A percentile compares a stretch with the other conserved stretches of the same genome.
Conservation (phyloP, 805 yeast genomes). For the Blastobotrys robertii region DNA sequence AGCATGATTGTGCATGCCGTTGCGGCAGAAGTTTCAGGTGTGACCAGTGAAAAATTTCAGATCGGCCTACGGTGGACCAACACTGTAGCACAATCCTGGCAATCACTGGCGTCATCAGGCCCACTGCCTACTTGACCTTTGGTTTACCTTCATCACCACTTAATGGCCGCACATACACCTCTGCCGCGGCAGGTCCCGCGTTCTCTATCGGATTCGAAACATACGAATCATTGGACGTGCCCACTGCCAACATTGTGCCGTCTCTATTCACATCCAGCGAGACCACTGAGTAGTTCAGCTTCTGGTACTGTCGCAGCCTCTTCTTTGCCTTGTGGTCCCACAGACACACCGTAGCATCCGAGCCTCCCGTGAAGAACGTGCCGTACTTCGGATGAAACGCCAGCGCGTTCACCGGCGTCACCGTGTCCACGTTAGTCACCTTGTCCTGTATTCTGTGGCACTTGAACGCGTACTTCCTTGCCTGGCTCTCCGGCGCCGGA, state of each 20-base stretch:
- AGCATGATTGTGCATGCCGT: too few relatives aligned
- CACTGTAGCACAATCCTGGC: too few relatives aligned
- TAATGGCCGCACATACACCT: too few relatives aligned
- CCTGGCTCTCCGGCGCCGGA: constrained; percentile 33
- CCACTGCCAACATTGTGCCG: constrained; percentile 33
- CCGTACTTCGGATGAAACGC: constrained; percentile 32
- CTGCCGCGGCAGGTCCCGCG: too few relatives aligned
- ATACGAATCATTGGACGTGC: constrained; percentile 41
- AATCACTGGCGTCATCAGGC: too few relatives aligned
- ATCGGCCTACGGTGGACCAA: too few relatives aligned
- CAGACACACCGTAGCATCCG: constrained; percentile 40
- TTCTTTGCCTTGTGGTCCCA: constrained; percentile 42
- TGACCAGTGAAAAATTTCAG: too few relatives aligned
- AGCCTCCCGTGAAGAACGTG: constrained; percentile 43
- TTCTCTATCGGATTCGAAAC: constrained; percentile 23
- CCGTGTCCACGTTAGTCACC: constrained; percentile 37
- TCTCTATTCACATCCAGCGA: constrained; percentile 28
- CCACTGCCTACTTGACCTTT: too few relatives aligned
- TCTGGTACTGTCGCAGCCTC: constrained; percentile 34
- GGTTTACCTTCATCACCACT: too few relatives aligned
- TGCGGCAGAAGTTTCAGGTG: too few relatives aligned
- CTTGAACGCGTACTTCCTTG: constrained; percentile 62
- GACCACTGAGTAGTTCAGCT: constrained; percentile 32
- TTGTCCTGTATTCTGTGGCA: constrained; percentile 46
- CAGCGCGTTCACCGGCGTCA: constrained; percentile 42